These are phyloP conservation scores for Dendrobium nobile DNA, from an alignment of 106 monocot genomes.

Conservation along the genomic window DNA sequence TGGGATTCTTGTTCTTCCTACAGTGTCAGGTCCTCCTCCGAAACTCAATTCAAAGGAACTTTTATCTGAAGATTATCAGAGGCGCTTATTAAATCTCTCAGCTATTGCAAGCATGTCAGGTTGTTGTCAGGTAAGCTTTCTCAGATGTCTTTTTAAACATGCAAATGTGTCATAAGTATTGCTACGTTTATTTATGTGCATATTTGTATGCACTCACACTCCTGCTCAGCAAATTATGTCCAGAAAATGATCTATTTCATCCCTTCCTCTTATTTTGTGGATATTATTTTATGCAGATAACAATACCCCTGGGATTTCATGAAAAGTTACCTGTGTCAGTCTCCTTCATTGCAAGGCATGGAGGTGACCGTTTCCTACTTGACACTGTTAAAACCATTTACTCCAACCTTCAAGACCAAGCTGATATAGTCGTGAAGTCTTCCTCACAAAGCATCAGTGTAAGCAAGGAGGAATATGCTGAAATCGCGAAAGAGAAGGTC, in stretches of 20 bases:
- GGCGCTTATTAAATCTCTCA: constrained; percentile 35
- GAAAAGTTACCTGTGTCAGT: constrained; percentile 84
- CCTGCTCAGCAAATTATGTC: neutral
- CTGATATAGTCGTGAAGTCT: constrained; percentile 38
- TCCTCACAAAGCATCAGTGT: constrained; percentile 33
- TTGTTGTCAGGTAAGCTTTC: constrained; percentile 85
- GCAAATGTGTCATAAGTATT: neutral
- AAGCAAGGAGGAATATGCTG: constrained; percentile 82
- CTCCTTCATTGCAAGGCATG: constrained; percentile 87
- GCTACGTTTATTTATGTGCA: neutral
- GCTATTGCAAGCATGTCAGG: constrained; percentile 93
- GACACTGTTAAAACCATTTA: constrained; percentile 52
- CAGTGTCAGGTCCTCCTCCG: constrained; percentile 67
- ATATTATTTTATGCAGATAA: constrained; percentile 37
- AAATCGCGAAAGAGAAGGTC: constrained; percentile 97
- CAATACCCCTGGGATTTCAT: constrained; percentile 60
- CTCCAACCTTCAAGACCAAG: constrained; percentile 61
- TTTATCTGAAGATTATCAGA: constrained; percentile 55
- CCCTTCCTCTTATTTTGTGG: neutral
- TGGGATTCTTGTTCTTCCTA: constrained; percentile 87
- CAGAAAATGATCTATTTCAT: neutral
- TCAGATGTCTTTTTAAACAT: neutral
- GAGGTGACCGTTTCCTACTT: constrained; percentile 81
- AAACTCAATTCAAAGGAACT: constrained; percentile 71
- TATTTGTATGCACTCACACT: neutral